A percentile compares a stretch with the other conserved stretches of the same genome.
phyloP scores from a whole-genome alignment of 2,329 filamentous ascomycete species.

The Thelonectria blattea region DNA sequence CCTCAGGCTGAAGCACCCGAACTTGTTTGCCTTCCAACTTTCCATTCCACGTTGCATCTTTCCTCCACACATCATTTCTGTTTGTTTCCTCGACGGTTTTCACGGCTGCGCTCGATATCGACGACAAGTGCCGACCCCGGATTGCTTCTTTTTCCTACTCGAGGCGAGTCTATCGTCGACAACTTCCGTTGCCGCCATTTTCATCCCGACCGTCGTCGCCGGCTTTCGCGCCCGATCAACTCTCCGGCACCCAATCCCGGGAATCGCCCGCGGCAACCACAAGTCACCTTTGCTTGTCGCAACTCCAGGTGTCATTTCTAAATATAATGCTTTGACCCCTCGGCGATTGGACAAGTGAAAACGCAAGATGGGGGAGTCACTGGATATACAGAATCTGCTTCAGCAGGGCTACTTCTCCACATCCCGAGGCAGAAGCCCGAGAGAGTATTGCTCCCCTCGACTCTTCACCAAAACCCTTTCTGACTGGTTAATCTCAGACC shows the following conservation, averaged over 20 bases:
- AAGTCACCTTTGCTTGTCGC: slow-evolving; percentile 14
- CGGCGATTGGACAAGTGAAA: slow-evolving; percentile 25
- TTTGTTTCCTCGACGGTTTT: slow-evolving; percentile 18
- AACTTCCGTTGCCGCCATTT: not conserved
- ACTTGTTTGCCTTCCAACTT: slow-evolving; percentile 25
- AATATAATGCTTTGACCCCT: slow-evolving; percentile 34
- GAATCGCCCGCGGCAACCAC: not conserved
- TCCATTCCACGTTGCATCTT: slow-evolving; percentile 29
- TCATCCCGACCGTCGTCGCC: slow-evolving; percentile 10
- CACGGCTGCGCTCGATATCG: slow-evolving; percentile 18
- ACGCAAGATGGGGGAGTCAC: slow-evolving; percentile 50
- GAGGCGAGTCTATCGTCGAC: not conserved
- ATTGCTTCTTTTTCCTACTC: slow-evolving; percentile 9
- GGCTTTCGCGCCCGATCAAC: slow-evolving; percentile 31
- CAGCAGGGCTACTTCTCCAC: slow-evolving; percentile 59
- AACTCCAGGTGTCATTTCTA: slow-evolving; percentile 16
- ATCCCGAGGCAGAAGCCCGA: slow-evolving; percentile 47
- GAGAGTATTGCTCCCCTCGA: slow-evolving; percentile 33
- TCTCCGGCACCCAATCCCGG: slow-evolving; percentile 13
- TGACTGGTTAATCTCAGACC: slow-evolving; percentile 28
- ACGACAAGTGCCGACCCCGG: slow-evolving; percentile 15
- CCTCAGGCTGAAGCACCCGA: slow-evolving; percentile 28
- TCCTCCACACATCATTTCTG: slow-evolving; percentile 21
- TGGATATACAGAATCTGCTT: slow-evolving; percentile 54
- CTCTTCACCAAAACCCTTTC: slow-evolving; percentile 7